A percentile compares a stretch with the other conserved stretches of the same genome.
phyloP scores from a whole-genome alignment of 1,139 yeast species.

The Yamadazyma pseudoaaseri region DNA sequence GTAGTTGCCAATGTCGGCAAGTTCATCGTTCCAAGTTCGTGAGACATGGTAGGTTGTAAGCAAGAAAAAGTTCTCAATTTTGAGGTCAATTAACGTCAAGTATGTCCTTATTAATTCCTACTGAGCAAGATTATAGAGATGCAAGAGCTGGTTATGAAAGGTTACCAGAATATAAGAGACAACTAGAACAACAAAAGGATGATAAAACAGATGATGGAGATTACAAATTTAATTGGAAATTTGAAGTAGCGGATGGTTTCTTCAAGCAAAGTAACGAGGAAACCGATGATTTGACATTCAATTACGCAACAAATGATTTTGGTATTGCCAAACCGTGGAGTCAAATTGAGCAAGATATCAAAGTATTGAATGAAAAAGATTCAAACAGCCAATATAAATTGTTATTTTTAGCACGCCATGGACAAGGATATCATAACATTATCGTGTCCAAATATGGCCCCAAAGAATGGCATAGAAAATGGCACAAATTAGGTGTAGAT shows the following conservation, averaged over 20 bases:
- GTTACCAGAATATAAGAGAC: slow-evolving; percentile 11
- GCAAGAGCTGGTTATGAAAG: slow-evolving; percentile 27
- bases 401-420: slow-evolving; percentile 69
- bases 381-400: slow-evolving; percentile 49
- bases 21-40: no score
- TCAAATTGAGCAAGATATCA: slow-evolving; percentile 32
- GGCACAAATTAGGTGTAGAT: slow-evolving; percentile 56
- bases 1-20: no score
- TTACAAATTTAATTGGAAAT: slow-evolving; percentile 35
- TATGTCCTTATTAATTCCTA: slow-evolving; percentile 35
- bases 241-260: slow-evolving; percentile 47
- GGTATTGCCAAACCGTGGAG: slow-evolving; percentile 54
- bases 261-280: slow-evolving; percentile 48
- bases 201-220: slow-evolving; percentile 18
- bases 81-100: not conserved
- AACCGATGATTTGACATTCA: slow-evolving; percentile 50
- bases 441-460: slow-evolving; percentile 59
- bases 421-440: slow-evolving; percentile 74
- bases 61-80: slow-evolving; percentile 1
- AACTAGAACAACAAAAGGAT: slow-evolving; percentile 19
- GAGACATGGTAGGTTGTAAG: no score
- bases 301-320: slow-evolving; percentile 48
- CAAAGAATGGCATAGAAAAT: slow-evolving; percentile 58
- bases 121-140: slow-evolving; percentile 31
- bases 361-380: slow-evolving; percentile 34